Conservation (phyloP, 345 rosid genomes). For the Moringa oleifera region DNA sequence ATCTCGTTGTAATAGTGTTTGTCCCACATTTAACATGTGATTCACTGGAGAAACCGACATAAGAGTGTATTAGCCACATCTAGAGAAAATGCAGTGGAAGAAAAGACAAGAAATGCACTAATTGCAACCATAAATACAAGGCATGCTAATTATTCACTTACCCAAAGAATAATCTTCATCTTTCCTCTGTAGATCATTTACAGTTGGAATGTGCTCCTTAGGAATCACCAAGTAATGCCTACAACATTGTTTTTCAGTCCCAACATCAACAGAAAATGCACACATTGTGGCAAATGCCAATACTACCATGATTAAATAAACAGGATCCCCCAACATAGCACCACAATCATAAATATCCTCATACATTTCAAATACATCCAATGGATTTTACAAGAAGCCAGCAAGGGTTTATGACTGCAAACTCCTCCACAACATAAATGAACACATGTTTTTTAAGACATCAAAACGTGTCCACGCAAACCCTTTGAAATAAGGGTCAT, state of each 20-base stretch:
- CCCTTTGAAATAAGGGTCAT: too few relatives aligned
- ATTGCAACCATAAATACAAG: not conserved
- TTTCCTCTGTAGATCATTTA: constrained; percentile 52
- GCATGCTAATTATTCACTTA: constrained; percentile 12
- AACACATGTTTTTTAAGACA: too few relatives aligned
- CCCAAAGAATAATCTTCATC: constrained; percentile 73
- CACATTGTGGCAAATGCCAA: not conserved
- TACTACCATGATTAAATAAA: too few relatives aligned
- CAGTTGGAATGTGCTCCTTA: constrained; percentile 66
- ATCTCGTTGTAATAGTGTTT: constrained; percentile 45
- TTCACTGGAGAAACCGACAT: constrained; percentile 36
- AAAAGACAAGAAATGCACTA: not conserved
- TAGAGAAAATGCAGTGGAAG: not conserved
- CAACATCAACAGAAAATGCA: not conserved
- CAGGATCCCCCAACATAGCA: too few relatives aligned
- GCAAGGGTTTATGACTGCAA: not conserved
- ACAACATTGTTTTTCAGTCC: not conserved
- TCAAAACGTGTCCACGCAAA: too few relatives aligned
- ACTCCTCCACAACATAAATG: too few relatives aligned
- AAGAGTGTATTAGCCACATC: not conserved
- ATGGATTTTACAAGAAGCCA: not conserved
- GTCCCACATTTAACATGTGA: constrained; percentile 80
- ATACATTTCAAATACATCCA: not conserved
- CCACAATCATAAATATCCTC: not conserved
- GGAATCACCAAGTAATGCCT: constrained; percentile 94